A percentile compares a stretch with the other conserved stretches of the same genome.
Conservation (phyloP, 2,329 filamentous ascomycete genomes). For the Claviceps monticola region DNA sequence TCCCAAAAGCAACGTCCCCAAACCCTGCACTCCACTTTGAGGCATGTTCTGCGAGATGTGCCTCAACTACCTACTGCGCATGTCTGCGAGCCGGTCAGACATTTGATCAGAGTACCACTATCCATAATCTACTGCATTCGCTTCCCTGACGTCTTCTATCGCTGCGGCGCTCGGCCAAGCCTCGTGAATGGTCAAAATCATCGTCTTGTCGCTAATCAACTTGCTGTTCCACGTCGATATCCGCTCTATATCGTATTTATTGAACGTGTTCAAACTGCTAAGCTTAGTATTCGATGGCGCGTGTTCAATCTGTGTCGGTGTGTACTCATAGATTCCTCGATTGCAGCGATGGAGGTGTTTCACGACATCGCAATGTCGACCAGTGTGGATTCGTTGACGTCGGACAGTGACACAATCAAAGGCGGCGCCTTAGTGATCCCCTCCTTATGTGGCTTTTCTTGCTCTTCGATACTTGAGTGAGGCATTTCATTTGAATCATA, state of each 20-base stretch:
- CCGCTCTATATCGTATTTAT: not conserved
- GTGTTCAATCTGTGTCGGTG: no score
- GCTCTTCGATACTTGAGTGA: not conserved
- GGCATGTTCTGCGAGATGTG: not conserved
- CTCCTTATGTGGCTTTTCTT: not conserved
- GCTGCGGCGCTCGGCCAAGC: not conserved
- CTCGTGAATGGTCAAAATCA: not conserved
- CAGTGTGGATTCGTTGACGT: not conserved
- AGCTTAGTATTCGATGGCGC: no score
- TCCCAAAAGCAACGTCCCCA: not conserved
- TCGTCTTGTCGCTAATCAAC: not conserved
- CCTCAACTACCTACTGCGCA: not conserved
- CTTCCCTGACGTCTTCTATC: not conserved
- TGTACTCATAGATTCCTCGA: not conserved
- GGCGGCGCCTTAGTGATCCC: not conserved
- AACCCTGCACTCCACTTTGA: constrained; percentile 1
- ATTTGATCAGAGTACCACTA: not conserved
- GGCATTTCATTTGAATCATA: no score
- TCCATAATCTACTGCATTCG: not conserved
- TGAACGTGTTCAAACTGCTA: not conserved
- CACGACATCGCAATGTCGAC: not conserved
- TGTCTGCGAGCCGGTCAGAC: not conserved
- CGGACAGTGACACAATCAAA: constrained; percentile 1
- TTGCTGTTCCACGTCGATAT: not conserved
- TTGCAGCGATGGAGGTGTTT: not conserved